These are phyloP conservation scores for Scytalidium lignicola DNA, from an alignment of 2,329 filamentous ascomycete genomes.

Conservation along the genomic window DNA sequence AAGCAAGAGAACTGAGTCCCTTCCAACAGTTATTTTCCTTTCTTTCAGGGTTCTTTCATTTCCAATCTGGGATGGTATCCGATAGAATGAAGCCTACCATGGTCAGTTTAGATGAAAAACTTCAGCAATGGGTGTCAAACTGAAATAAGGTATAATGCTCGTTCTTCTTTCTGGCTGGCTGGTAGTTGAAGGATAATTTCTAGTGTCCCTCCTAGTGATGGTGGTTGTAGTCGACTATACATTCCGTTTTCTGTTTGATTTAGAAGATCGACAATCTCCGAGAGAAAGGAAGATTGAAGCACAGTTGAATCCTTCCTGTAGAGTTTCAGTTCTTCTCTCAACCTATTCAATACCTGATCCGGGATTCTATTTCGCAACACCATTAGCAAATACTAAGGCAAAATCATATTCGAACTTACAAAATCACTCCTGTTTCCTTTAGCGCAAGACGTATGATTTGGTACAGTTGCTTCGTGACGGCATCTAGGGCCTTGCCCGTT, in stretches of 20 bases:
- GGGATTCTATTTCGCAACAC: background rate
- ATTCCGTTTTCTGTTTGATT: background rate
- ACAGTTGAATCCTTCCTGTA: background rate
- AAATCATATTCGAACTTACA: background rate
- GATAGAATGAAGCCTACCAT: background rate
- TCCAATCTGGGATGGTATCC: background rate
- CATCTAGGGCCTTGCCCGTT: background rate
- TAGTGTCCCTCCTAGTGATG: background rate
- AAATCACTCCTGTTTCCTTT: background rate
- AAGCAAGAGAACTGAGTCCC: background rate
- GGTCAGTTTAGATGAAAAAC: background rate
- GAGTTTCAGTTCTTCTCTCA: background rate
- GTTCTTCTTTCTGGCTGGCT: background rate
- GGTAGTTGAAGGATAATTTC: background rate
- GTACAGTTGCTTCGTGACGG: background rate
- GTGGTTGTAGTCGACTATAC: background rate
- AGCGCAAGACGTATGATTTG: background rate
- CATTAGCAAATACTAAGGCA: background rate
- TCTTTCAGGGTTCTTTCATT: background rate
- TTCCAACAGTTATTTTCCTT: background rate
- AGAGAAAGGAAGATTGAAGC: background rate
- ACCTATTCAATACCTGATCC: background rate
- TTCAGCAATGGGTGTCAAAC: background rate
- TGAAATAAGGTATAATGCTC: background rate
- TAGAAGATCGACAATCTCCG: background rate